phyloP scores from a whole-genome alignment of 2,329 filamentous ascomycete species.

The Alternaria consortialis region DNA sequence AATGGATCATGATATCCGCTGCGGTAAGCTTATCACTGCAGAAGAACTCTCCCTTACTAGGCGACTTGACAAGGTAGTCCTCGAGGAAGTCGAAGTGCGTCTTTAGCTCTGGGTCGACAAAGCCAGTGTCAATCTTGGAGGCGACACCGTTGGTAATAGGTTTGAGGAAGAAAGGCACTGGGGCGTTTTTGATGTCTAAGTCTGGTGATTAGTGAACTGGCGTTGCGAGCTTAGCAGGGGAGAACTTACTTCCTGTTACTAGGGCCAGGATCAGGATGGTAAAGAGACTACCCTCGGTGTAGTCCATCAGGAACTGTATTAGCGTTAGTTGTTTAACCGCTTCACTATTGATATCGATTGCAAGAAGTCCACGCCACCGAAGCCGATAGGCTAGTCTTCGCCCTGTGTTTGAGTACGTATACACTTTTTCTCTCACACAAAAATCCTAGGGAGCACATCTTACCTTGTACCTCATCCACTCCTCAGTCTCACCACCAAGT shows the following conservation, averaged over 20 bases:
- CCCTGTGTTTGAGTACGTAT: neutral
- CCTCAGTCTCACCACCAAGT: conserved; percentile 66
- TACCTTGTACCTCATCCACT: conserved; percentile 66
- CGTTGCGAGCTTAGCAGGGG: neutral
- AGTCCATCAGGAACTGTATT: conserved; percentile 69
- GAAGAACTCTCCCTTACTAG: conserved; percentile 60
- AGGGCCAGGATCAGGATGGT: conserved; percentile 71
- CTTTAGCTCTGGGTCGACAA: conserved; percentile 58
- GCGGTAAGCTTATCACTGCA: conserved; percentile 60
- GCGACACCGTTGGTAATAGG: conserved; percentile 68
- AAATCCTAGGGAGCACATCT: conserved; percentile 3
- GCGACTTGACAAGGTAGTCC: conserved; percentile 57
- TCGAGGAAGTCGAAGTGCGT: conserved; percentile 63
- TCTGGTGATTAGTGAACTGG: conserved; percentile 4
- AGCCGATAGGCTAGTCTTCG: neutral
- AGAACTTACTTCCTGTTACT: conserved; percentile 59
- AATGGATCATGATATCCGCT: conserved; percentile 64
- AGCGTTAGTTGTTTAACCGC: conserved; percentile 44
- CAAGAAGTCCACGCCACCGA: neutral
- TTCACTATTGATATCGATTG: neutral
- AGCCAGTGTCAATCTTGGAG: conserved; percentile 55
- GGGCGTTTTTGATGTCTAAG: conserved; percentile 56
- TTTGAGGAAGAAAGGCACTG: conserved; percentile 74
- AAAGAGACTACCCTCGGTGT: conserved; percentile 86
- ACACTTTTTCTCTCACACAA: neutral